A percentile compares a stretch with the other conserved stretches of the same genome.
Evolutionary conservation across 345 rosid species (phyloP).

Genomic region (Salix koriyanagi): DNA sequence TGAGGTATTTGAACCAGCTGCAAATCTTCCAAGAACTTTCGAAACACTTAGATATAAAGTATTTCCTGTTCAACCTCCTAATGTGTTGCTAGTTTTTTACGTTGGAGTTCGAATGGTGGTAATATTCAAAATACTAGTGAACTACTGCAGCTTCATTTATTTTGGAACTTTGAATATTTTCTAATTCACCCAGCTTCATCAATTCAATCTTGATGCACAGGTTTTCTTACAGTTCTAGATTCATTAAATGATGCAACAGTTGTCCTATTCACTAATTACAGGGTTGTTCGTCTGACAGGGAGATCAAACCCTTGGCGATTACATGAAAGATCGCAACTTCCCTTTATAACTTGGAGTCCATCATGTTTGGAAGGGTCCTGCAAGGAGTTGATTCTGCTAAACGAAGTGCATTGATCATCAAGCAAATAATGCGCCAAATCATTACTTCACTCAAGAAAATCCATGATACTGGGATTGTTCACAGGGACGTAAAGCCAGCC

Average conservation of each 20-base stretch:
- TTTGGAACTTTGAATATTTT: neutral
- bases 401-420: conserved; percentile 76
- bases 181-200: conserved; percentile 8
- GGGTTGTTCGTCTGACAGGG: conserved; percentile 54
- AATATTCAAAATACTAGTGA: too few species aligned
- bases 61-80: neutral
- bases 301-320: conserved; percentile 75
- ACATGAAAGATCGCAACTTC: conserved; percentile 81
- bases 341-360: conserved; percentile 75
- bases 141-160: neutral
- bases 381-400: conserved; percentile 68
- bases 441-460: conserved; percentile 80
- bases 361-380: conserved; percentile 79
- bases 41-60: neutral
- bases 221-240: conserved; percentile 1
- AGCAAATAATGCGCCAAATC: conserved; percentile 91
- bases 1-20: conserved; percentile 47
- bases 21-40: conserved; percentile 6
- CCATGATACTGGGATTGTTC: conserved; percentile 90
- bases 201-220: neutral
- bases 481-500: conserved; percentile 87
- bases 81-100: neutral
- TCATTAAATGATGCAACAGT: conserved; percentile 6
- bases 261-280: conserved; percentile 22
- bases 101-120: conserved; percentile 1